phyloP scores from a whole-genome alignment of 2,329 filamentous ascomycete genomes.

The Aspergillus flavus region DNA sequence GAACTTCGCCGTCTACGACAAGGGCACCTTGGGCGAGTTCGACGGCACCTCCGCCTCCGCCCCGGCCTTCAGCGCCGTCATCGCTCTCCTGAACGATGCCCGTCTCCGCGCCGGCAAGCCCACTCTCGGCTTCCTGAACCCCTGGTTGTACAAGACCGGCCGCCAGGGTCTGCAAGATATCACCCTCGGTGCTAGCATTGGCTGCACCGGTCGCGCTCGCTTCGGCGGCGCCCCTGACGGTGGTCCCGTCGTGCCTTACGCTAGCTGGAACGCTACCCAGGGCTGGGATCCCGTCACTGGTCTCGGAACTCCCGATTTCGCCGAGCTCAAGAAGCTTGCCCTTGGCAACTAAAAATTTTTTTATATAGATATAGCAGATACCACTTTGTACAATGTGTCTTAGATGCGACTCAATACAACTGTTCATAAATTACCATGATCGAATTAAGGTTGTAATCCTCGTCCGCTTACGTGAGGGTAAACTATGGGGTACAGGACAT shows the following conservation, averaged over 20 bases:
- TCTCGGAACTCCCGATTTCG: constrained; percentile 40
- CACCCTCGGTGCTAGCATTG: constrained; percentile 48
- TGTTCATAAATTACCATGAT: background rate
- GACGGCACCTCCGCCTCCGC: constrained; percentile 54
- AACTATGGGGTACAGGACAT: background rate
- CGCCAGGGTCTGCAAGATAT: constrained; percentile 52
- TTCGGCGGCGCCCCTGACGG: constrained; percentile 45
- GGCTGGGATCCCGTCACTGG: constrained; percentile 58
- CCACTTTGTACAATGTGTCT: background rate
- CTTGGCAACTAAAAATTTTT: background rate
- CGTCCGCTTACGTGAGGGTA: background rate
- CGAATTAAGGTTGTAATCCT: background rate
- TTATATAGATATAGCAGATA: background rate
- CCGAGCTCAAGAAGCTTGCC: constrained; percentile 19
- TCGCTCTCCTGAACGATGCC: constrained; percentile 66
- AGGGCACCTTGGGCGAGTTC: constrained; percentile 29
- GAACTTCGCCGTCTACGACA: constrained; percentile 36
- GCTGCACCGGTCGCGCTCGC: constrained; percentile 48
- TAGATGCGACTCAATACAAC: background rate
- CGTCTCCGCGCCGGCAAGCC: constrained; percentile 54
- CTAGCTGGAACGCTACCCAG: constrained; percentile 54
- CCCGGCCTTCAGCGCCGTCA: constrained; percentile 61
- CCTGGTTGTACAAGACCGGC: constrained; percentile 57
- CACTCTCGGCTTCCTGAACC: constrained; percentile 61
- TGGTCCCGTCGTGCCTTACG: constrained; percentile 46